A percentile compares a stretch with the other conserved stretches of the same genome.
These are phyloP conservation scores for Colletotrichum cereale DNA, from an alignment of 2,329 filamentous ascomycete genomes.

Conservation along the genomic window DNA sequence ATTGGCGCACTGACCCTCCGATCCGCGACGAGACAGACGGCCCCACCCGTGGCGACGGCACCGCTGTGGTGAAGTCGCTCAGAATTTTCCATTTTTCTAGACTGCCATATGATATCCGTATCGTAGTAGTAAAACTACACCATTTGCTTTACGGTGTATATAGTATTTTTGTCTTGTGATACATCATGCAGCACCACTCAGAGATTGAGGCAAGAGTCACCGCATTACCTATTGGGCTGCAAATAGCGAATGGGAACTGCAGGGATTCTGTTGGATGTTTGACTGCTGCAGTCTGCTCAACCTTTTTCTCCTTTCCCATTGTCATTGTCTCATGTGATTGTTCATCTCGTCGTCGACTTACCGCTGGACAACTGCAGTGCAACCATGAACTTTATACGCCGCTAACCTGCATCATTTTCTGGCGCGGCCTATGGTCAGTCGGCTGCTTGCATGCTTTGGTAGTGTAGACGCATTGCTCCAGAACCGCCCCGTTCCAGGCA, in stretches of 20 bases:
- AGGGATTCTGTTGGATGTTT: constrained; percentile 15
- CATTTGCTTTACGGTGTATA: no score
- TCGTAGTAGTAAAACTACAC: no score
- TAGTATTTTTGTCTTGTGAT: not conserved
- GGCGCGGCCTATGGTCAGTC: not conserved
- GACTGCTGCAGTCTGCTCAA: not conserved
- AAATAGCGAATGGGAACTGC: not conserved
- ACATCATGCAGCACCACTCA: not conserved
- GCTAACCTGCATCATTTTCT: constrained; percentile 6
- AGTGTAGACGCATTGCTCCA: constrained; percentile 24
- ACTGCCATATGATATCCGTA: no score
- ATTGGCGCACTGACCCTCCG: constrained; percentile 32
- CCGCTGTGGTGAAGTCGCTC: not conserved
- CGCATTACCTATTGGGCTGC: not conserved
- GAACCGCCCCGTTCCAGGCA: constrained; percentile 28
- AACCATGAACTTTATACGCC: not conserved
- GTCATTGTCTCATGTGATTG: constrained; percentile 4
- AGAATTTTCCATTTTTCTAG: not conserved
- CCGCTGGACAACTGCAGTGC: constrained; percentile 8
- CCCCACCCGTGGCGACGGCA: constrained; percentile 25
- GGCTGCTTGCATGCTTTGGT: constrained; percentile 10
- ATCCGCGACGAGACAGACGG: constrained; percentile 29
- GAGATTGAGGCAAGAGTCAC: not conserved
- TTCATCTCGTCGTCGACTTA: not conserved
- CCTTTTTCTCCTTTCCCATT: not conserved